Conservation (phyloP, 805 yeast species). For the Spathaspora boniae region DNA sequence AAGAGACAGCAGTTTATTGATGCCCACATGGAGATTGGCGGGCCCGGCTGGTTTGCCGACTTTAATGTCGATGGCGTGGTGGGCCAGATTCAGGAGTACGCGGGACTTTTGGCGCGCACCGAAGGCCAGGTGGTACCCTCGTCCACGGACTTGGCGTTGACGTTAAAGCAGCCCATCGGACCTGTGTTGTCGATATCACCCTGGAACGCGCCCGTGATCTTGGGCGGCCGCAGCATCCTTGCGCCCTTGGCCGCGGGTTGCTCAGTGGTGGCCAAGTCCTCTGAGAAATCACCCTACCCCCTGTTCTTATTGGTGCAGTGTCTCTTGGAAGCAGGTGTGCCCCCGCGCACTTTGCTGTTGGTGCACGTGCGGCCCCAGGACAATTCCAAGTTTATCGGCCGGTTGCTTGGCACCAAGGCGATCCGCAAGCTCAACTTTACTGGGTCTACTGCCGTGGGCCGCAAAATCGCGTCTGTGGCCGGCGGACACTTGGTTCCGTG, state of each 20-base stretch:
- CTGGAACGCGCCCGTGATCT: conserved; percentile 48
- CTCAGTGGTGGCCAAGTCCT: conserved; percentile 40
- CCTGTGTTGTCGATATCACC: conserved; percentile 45
- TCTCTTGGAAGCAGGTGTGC: conserved; percentile 38
- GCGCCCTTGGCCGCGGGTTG: conserved; percentile 50
- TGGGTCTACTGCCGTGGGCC: conserved; percentile 42
- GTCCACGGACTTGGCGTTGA: conserved; percentile 21
- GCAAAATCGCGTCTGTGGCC: conserved; percentile 31
- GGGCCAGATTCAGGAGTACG: conserved; percentile 27
- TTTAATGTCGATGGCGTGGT: conserved; percentile 28
- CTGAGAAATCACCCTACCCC: conserved; percentile 35
- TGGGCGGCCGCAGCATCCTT: conserved; percentile 35
- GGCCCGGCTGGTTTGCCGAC: conserved; percentile 33
- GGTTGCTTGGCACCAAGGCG: conserved; percentile 20
- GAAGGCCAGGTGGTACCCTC: conserved; percentile 16
- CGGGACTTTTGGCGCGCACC: conserved; percentile 16
- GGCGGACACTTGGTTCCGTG: conserved; percentile 38
- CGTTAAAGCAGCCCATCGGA: conserved; percentile 39
- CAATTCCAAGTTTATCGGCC: conserved; percentile 20
- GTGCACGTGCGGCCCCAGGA: conserved; percentile 26
- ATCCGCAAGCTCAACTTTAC: conserved; percentile 43
- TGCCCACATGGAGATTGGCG: conserved; percentile 30
- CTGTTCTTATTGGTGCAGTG: conserved; percentile 30
- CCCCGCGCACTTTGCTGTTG: conserved; percentile 31
- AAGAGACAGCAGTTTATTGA: conserved; percentile 11